Evolutionary conservation across 2,329 filamentous ascomycete genomes (phyloP).

Genomic region (Cordyceps pruinosa): DNA sequence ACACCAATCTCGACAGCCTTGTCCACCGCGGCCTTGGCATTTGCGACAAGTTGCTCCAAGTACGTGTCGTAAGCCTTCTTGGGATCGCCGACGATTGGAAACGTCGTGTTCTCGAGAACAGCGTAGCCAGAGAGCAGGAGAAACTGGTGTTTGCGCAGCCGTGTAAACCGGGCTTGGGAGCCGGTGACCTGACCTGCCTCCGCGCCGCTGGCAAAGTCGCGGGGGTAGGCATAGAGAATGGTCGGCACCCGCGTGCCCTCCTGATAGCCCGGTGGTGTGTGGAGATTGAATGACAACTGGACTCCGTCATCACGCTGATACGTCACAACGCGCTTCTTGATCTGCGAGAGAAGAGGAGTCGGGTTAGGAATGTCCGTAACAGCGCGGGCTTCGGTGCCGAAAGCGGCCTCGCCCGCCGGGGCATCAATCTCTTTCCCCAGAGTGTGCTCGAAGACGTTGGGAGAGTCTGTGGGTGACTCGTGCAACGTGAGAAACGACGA

Average conservation of each 20-base stretch:
- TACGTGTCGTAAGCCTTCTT: conserved; percentile 5
- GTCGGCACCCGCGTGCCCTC: conserved; percentile 5
- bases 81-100: conserved; percentile 7
- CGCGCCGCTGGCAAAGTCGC: not conserved
- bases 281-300: conserved; percentile 1
- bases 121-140: conserved; percentile 5
- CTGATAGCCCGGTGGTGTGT: conserved; percentile 7
- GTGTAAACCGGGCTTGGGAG: not conserved
- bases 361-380: conserved; percentile 8
- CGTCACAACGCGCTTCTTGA: conserved; percentile 34
- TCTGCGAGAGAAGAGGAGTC: conserved; percentile 45
- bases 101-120: conserved; percentile 1
- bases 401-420: not conserved
- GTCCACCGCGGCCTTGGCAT: conserved; percentile 26
- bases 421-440: not conserved
- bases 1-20: conserved; percentile 56
- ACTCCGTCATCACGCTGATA: conserved; percentile 8
- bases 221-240: conserved; percentile 9
- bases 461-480: conserved; percentile 1
- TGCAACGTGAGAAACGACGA: not conserved
- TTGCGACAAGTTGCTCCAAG: conserved; percentile 6
- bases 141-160: conserved; percentile 1
- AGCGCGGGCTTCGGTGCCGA: not conserved
- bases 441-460: conserved; percentile 2
- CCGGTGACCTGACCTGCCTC: conserved; percentile 5